Evolutionary conservation across 768 basidiomycete genomes (phyloP), one percentile per base, ranked within the genome.

Genomic region (Lentinula raphanica): DNA sequence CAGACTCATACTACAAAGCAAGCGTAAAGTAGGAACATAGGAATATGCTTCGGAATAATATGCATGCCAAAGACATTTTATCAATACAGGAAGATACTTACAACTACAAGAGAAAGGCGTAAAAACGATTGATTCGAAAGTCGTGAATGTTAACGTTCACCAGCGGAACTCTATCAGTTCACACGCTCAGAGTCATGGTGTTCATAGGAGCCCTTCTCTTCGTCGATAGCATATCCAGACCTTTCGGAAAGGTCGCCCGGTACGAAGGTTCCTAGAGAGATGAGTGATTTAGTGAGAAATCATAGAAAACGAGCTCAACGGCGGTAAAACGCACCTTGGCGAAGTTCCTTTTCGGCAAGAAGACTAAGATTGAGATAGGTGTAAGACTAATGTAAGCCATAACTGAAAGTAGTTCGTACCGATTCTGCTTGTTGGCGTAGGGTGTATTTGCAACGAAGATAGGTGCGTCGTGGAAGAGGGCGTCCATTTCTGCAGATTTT

Each of bases 401-500:
- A 23, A n/a, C 36, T 12, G 19, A 17, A 53, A 25, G 7, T 12
- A 50, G 4, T 8, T 69, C 71, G 9, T 60, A 63, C 44, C 63
- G 71, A 58, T 76, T 72, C n/a, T 65, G 68, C 23, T 71, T 69
- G 40, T 71, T 70, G 21, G 72, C 70, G 59, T 72, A 77, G 1
- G 60, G 58, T 9, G 72, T 74, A 19, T 68, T 65, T 0, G 72
- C 66, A n/a, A 78, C 69, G 46, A 78, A 73, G 3, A 76, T 3
- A 1, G 76, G 77, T 1, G 73, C 65, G 17, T 69, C 67, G 46
- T 72, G 71, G 63, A 78, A 77, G 7, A 76, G 61, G 4, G 71
- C 68, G 58, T 77, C 76, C 76, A 78, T 77, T 63, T 77, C 76
- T 76, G 56, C 19, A 11, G 57, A 42, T 2, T 9, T 25, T 9